Evolutionary conservation across 257 asterid species (phyloP), one percentile per base, ranked within the genome.

Genomic region (Solanum medicagineum): DNA sequence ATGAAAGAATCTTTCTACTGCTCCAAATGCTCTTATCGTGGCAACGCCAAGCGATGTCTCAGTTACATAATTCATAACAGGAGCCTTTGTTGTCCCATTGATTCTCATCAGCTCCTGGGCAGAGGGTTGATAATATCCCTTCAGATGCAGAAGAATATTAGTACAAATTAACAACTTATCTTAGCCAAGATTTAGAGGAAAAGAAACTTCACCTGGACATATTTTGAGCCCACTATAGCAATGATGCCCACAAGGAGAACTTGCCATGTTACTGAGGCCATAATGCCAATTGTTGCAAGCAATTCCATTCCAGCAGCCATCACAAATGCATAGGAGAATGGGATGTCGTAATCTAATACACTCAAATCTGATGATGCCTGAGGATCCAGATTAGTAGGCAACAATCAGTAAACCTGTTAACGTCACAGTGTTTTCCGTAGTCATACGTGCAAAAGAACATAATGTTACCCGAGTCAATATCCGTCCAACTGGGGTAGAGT

Each of bases 301-400:
- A 91, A 84, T 89, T 94, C 98, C 7, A 86, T 85, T 29, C 11
- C 47, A 83, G 89, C 66, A 29, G 90, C 93, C 85, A 87, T n/a
- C 32, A 87, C 92, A 26, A 69, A 92, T 3, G 89, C 81, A 83
- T 85, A 88, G n/a, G 89, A 84, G 62, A 92, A 69, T 9, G 98
- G 97, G 83, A 94, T 87, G 81, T 93, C 97, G 54, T 89, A 93
- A 83, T 94, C 98, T 26, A 94, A 79, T 53, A 93, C 91, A 29
- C 95, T 92, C 62, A 92, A 85, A 91, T 94, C 98, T 13, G 95
- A 93, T 19, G 98, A 94, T 66, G 94, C 97, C 98, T 94, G 92
- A 55, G 26, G 22, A 80, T 75, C 19, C 44, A 14, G 66, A 15
- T 71, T 75, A 75, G 36, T 49, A 75, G 62, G 22, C 45, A 49